Base-by-base conservation (phyloP, 106 monocot species). In the Cymbidium sinense region DNA sequence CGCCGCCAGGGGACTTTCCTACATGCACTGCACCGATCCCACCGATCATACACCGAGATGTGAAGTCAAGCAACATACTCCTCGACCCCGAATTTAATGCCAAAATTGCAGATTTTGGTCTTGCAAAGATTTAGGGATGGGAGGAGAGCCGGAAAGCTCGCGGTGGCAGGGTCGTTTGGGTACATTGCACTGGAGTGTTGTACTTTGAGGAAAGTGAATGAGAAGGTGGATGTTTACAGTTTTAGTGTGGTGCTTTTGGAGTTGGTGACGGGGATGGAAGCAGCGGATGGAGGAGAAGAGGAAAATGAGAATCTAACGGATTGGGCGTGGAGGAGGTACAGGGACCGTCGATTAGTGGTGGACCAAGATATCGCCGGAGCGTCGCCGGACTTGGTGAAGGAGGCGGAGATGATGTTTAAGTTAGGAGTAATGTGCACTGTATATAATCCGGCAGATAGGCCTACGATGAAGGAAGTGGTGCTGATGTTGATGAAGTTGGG, bases 191-290 rank as follows among this genome's bases (percentile, higher is more conserved):
- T 93, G 39, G 95, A 95, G 74, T 89, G 85, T 7, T 81, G 72
- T 18, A 81, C 64, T 61, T 19, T 70, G 35, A 84, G 79, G 51
- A 88, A 86, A 65, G 82, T 91, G 41, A 88, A 81, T 41, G 89
- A 90, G 82, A 94, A 94, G 88, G 81, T 85, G 25, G 94, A 96
- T 37, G 94, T 96, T 25, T 98, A 86, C 75, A 91, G 91, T 79
- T 98, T 94, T 51, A 92, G 96, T 5, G 94, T 98, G 19, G 94
- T 99, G 12, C 87, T 99, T 2, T 70, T 94, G 58, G 98, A 99
- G 84, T 75, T 98, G 28, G 73, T 78, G 19, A 98, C 98, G 0
- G 92, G 94, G 5, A 76, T 65, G 50, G 77, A 62, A 64, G 83
- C 91, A 0, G 75, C 35, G 27, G 84, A 83, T 2, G 84, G 79